These are phyloP conservation scores for Gracilaria gracilis DNA, from an alignment of 23 red algal genomes.

Conservation along the genomic window DNA sequence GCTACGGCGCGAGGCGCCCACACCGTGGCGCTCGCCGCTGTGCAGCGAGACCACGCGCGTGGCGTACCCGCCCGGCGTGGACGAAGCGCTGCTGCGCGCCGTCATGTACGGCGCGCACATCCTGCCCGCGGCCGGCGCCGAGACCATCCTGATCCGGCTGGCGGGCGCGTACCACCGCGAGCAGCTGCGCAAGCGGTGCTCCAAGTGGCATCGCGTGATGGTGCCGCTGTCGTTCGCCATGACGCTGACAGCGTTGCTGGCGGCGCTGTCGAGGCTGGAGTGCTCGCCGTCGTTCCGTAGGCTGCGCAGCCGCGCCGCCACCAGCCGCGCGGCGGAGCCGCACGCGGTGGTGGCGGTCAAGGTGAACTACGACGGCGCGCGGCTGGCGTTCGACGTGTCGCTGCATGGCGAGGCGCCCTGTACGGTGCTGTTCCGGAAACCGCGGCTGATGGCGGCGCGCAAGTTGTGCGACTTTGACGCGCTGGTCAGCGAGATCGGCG, in stretches of 20 bases:
- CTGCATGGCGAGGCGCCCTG: conserved; percentile 60
- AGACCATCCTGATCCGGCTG: conserved; percentile 52
- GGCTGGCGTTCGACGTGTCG: conserved; percentile 35
- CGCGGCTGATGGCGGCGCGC: conserved; percentile 18
- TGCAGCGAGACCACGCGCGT: background rate
- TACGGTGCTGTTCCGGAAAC: conserved; percentile 49
- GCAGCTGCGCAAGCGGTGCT: conserved; percentile 11
- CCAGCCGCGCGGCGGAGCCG: conserved; percentile 7
- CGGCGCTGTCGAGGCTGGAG: conserved; percentile 41
- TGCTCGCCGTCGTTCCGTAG: conserved; percentile 27
- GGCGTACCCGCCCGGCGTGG: background rate
- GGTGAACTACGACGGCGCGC: conserved; percentile 42
- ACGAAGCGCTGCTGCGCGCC: conserved; percentile 27
- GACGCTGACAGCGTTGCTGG: conserved; percentile 52
- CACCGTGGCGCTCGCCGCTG: conserved; percentile 57
- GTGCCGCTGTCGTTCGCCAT: conserved; percentile 62
- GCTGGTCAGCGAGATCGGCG: conserved; percentile 18
- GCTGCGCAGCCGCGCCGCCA: conserved; percentile 30
- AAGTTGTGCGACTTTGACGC: conserved; percentile 43
- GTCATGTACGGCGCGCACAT: conserved; percentile 53
- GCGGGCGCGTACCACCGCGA: conserved; percentile 58
- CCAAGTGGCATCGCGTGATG: conserved; percentile 11
- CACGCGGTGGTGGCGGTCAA: conserved; percentile 43
- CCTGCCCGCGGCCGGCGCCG: conserved; percentile 25
- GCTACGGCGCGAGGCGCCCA: conserved; percentile 28